Evolutionary conservation across 495 filamentous ascomycete genomes (phyloP), one percentile per base, ranked within the genome.

Genomic region (Trichoderma asperelloides): DNA sequence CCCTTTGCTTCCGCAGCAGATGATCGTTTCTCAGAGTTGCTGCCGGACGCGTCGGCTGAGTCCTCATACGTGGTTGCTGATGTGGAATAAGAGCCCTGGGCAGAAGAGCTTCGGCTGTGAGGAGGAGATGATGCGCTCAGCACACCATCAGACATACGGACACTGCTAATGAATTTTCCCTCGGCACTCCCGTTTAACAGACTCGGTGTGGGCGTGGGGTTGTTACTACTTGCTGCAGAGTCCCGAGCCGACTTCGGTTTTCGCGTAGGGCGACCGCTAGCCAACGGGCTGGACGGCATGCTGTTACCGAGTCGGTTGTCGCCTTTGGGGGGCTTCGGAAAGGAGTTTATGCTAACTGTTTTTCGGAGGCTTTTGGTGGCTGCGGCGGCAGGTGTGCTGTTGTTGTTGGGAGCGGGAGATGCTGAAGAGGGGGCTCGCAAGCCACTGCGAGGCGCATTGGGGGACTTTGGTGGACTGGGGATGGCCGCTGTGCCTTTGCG

Each of bases 1-100:
- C 96, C 95, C 74, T 96, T 98, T 23, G 81, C 84, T 68, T 97
- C 91, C 43, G 74, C 9, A 70, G 78, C 85, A 21, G 82, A 85
- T 28, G 70, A 37, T 6, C 78, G 75, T 66, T 79, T 82, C 49
- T 82, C 80, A 28, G 77, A 75, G 16, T 76, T 63, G 15, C 69
- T 65, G 60, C 73, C 65, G 16, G 73, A 51, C n/a, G 70, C 75
- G 27, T 91, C 88, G 13, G 81, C 82, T 40, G 78, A 76, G 66
- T 92, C 92, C 65, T 96, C 92, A 70, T 92, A 93, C 4, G 89
- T 92, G 0, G 93, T 97, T 40, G 89, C 92, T 57, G 90, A 93
- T 12, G 92, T 95, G 12, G 92, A 94, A 75, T 93, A 94, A 2
- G 93, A 96, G 39, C 88, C 93, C 74, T 96, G 88, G 5, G 91